These are phyloP conservation scores for Hyaloperonospora brassicae DNA, from an alignment of 352 stramenopile genomes.

Conservation along the genomic window DNA sequence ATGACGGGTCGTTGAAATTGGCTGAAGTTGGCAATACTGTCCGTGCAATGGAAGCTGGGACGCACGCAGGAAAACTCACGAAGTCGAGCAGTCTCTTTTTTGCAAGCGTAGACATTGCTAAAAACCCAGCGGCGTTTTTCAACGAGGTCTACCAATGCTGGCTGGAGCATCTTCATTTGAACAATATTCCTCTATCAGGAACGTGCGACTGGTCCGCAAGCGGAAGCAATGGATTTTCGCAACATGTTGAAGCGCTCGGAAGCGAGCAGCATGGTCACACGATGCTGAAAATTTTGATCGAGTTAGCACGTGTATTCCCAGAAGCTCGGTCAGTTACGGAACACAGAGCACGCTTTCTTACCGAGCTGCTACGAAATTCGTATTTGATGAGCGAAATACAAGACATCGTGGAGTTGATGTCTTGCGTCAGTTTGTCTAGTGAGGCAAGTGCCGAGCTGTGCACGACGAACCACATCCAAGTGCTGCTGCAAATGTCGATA, in stretches of 20 bases:
- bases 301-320: conserved; percentile 51
- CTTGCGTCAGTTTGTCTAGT: conserved; percentile 37
- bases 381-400: conserved; percentile 47
- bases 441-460: conserved; percentile 38
- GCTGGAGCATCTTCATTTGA: conserved; percentile 63
- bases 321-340: conserved; percentile 36
- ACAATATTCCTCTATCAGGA: conserved; percentile 28
- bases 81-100: conserved; percentile 47
- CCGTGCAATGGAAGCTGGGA: conserved; percentile 31
- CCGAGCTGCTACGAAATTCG: conserved; percentile 42
- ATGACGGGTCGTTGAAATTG: conserved; percentile 59
- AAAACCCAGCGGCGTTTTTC: conserved; percentile 54
- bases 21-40: conserved; percentile 40
- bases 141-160: conserved; percentile 77
- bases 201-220: conserved; percentile 31
- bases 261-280: conserved; percentile 45
- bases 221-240: conserved; percentile 22
- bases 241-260: conserved; percentile 16
- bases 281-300: conserved; percentile 65
- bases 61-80: conserved; percentile 37
- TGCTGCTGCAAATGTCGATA: conserved; percentile 58
- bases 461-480: conserved; percentile 43
- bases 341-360: conserved; percentile 44
- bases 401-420: conserved; percentile 60
- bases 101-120: conserved; percentile 59